phyloP scores from a whole-genome alignment of 805 yeast species.

The Starmera caribaea region DNA sequence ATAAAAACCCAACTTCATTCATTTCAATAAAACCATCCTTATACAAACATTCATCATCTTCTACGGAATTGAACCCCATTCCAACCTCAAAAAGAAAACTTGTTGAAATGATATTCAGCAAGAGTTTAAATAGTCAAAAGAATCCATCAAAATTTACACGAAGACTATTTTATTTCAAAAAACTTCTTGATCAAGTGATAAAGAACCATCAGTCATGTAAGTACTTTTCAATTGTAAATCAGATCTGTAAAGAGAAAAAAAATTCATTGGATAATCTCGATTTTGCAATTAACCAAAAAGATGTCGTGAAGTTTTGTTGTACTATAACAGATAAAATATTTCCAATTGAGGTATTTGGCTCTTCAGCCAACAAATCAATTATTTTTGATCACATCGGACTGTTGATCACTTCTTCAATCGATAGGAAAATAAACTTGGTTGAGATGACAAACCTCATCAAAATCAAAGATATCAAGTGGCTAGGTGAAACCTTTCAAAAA shows the following conservation, averaged over 20 bases:
- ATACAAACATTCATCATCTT: neutral
- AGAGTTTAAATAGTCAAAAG: neutral
- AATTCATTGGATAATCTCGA: slow-evolving; percentile 19
- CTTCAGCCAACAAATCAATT: slow-evolving; percentile 33
- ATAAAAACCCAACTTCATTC: slow-evolving; percentile 7
- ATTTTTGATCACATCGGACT: slow-evolving; percentile 27
- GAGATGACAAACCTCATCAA: slow-evolving; percentile 27
- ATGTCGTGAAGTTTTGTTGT: slow-evolving; percentile 34
- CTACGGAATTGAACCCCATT: neutral
- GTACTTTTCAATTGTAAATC: slow-evolving; percentile 28
- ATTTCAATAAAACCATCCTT: neutral
- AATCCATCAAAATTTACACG: neutral
- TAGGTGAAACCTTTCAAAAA: slow-evolving; percentile 24
- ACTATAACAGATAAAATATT: slow-evolving; percentile 36
- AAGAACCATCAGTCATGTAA: slow-evolving; percentile 24
- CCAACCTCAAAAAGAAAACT: neutral
- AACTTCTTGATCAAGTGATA: slow-evolving; percentile 12
- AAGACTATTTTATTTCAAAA: slow-evolving; percentile 5
- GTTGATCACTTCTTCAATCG: slow-evolving; percentile 28
- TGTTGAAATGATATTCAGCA: neutral
- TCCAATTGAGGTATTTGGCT: slow-evolving; percentile 46
- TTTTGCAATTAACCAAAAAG: slow-evolving; percentile 19
- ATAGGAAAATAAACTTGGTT: slow-evolving; percentile 24
- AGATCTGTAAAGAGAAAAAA: slow-evolving; percentile 20
- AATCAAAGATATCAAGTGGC: slow-evolving; percentile 45